Evolutionary conservation across 1,284 basidiomycete genomes (phyloP).

Genomic region (Austroboletus olivaceoglutinosus): DNA sequence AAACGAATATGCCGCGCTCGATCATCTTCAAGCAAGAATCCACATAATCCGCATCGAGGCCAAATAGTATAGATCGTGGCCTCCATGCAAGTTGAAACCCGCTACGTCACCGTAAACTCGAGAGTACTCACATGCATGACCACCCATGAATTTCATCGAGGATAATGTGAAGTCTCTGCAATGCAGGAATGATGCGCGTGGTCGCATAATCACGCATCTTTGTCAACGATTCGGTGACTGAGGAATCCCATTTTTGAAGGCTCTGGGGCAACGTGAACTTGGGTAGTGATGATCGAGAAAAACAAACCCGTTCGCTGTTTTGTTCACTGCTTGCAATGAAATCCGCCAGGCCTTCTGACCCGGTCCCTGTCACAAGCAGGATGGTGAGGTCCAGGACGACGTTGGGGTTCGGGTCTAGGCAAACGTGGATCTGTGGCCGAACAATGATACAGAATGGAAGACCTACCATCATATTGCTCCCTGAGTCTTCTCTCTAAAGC

Average conservation of each 20-base stretch:
- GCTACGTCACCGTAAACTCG: slow-evolving; percentile 7
- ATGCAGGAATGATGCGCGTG: slow-evolving; percentile 65
- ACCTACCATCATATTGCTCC: slow-evolving; percentile 64
- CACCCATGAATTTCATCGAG: slow-evolving; percentile 75
- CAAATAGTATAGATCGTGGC: slow-evolving; percentile 51
- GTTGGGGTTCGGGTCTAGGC: slow-evolving; percentile 53
- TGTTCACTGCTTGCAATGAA: slow-evolving; percentile 74
- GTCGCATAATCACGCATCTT: slow-evolving; percentile 73
- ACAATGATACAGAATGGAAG: slow-evolving; percentile 7
- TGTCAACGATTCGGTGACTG: slow-evolving; percentile 63
- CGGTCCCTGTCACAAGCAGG: slow-evolving; percentile 65
- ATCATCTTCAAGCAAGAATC: slow-evolving; percentile 50
- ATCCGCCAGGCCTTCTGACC: slow-evolving; percentile 65
- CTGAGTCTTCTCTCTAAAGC: slow-evolving; percentile 60
- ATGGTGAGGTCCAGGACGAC: slow-evolving; percentile 70
- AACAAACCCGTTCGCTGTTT: slow-evolving; percentile 72
- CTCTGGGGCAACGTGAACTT: slow-evolving; percentile 44
- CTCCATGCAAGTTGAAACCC: slow-evolving; percentile 34
- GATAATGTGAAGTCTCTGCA: slow-evolving; percentile 70
- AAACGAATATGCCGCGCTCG: slow-evolving; percentile 56
- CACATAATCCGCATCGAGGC: slow-evolving; percentile 50
- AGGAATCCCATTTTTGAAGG: slow-evolving; percentile 76
- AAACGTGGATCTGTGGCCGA: slow-evolving; percentile 8
- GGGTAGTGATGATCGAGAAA: slow-evolving; percentile 13
- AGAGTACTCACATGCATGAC: slow-evolving; percentile 60